Conservation (phyloP, 1,139 yeast genomes). For the Sugiyamaella japonica region DNA sequence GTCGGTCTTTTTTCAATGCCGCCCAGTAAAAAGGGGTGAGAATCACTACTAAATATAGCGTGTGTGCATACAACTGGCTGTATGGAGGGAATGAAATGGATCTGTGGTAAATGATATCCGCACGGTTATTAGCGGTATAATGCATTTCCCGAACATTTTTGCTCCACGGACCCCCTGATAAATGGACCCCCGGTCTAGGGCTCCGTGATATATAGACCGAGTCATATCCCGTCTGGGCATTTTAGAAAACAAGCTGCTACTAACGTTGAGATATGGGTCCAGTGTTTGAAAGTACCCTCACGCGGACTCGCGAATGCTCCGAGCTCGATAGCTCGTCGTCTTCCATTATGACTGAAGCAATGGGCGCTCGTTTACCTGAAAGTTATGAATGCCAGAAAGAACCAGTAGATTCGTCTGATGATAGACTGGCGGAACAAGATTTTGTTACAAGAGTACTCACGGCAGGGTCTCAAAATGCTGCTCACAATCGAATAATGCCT, state of each 20-base stretch:
- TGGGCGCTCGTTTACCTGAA: background rate
- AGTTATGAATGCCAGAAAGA: background rate
- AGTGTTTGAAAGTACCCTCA: slow-evolving; percentile 1
- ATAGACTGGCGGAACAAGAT: slow-evolving; percentile 21
- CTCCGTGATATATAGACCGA: background rate
- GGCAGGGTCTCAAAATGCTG: slow-evolving; percentile 1
- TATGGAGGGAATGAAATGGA: background rate
- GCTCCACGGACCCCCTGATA: background rate
- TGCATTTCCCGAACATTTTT: background rate
- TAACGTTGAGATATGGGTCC: background rate
- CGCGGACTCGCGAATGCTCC: background rate
- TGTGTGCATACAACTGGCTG: background rate
- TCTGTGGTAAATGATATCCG: background rate
- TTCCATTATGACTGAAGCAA: slow-evolving; percentile 1
- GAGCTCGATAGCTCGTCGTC: slow-evolving; percentile 8
- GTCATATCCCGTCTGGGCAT: background rate
- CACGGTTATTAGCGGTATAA: slow-evolving; percentile 7
- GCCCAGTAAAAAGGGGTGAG: background rate
- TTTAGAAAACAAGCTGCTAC: too few relatives aligned
- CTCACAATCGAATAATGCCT: background rate
- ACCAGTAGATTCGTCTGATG: slow-evolving; percentile 1
- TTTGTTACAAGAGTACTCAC: slow-evolving; percentile 21
- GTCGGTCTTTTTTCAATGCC: background rate
- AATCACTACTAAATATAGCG: too few relatives aligned
- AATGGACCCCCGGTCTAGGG: background rate